A percentile compares a stretch with the other conserved stretches of the same genome.
Evolutionary conservation across 495 filamentous ascomycete species (phyloP).

Genomic region (Penicillium nucicola): DNA sequence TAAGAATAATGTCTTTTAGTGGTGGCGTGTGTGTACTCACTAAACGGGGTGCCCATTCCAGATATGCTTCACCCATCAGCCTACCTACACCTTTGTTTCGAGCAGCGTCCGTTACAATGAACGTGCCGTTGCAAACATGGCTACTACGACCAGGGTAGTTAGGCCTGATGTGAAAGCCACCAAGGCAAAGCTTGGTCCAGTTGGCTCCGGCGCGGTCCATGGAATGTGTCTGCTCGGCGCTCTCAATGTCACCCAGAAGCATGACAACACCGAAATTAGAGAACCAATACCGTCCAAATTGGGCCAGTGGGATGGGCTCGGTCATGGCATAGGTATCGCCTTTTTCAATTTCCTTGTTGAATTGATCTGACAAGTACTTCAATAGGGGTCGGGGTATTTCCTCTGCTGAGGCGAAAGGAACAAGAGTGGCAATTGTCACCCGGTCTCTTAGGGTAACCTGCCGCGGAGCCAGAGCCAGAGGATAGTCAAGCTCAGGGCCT

Average conservation of each 20-base stretch:
- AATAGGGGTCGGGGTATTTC: slow-evolving; percentile 75
- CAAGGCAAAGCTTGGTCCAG: slow-evolving; percentile 83
- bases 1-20: neutral
- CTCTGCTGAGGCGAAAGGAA: slow-evolving; percentile 75
- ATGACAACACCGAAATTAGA: slow-evolving; percentile 92
- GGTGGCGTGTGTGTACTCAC: slow-evolving; percentile 37
- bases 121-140: slow-evolving; percentile 95
- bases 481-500: slow-evolving; percentile 55
- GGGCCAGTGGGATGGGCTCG: slow-evolving; percentile 67
- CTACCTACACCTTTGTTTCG: slow-evolving; percentile 88
- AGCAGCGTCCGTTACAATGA: slow-evolving; percentile 85
- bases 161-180: slow-evolving; percentile 95
- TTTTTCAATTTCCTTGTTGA: slow-evolving; percentile 92
- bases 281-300: slow-evolving; percentile 91
- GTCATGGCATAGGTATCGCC: slow-evolving; percentile 97
- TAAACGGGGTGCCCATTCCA: slow-evolving; percentile 91
- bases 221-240: slow-evolving; percentile 53
- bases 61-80: slow-evolving; percentile 88
- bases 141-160: slow-evolving; percentile 96
- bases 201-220: slow-evolving; percentile 60
- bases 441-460: slow-evolving; percentile 88
- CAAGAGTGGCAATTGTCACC: slow-evolving; percentile 83
- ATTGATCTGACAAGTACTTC: slow-evolving; percentile 75
- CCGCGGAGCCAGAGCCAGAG: slow-evolving; percentile 67
- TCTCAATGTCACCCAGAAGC: slow-evolving; percentile 78